Evolutionary conservation across 2,329 filamentous ascomycete species (phyloP), one percentile per base, ranked within the genome.

Genomic region (Mycosphaerelloides madeirae): DNA sequence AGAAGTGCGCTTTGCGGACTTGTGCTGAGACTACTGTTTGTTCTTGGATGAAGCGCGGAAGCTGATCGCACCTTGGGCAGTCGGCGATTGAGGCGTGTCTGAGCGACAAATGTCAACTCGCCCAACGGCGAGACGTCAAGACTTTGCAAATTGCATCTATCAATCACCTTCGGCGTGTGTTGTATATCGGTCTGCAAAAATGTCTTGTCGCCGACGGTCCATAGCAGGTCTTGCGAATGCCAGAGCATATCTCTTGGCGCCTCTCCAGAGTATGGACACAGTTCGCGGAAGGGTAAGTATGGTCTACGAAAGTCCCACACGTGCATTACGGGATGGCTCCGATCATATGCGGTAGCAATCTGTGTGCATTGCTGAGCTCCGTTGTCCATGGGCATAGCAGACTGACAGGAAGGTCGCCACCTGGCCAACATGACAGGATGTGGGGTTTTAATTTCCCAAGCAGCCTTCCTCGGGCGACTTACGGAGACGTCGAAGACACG

Each of bases 251-350:
- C 80, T 18, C 77, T 74, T 15, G 79, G 73, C 13, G 75, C 71
- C 4, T 69, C 72, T 37, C 71, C 66, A 6, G 22, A 5, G 55
- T 79, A 78, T 43, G 73, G 74, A 57, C 75, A 71, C 50, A 83
- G 72, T 56, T 82, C 79, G 32, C 77, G 72, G 55, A 79, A 81
- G 1, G 80, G 80, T n/a, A 83, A 64, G 53, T 75, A 70, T 5
- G 79, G 78, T 28, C 80, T 71, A 29, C 78, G 75, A 51, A 83
- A 73, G 60, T 84, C 80, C 80, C 80, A 84, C 3, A 83, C 64
- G 55, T 83, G 80, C 41, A 83, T 68, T 28, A 76, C 68, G 0
- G 80, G 72, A 58, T 83, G 77, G 50, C 80, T 74, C 40, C 76
- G 72, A 56, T 81, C 77, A 58, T 83, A 83, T 4, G 76, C 75